Percentiles rank a stretch among this genome's conserved stretches.
Evolutionary conservation across 352 stramenopile species (phyloP).

Genomic region (Globisporangium viniferum): DNA sequence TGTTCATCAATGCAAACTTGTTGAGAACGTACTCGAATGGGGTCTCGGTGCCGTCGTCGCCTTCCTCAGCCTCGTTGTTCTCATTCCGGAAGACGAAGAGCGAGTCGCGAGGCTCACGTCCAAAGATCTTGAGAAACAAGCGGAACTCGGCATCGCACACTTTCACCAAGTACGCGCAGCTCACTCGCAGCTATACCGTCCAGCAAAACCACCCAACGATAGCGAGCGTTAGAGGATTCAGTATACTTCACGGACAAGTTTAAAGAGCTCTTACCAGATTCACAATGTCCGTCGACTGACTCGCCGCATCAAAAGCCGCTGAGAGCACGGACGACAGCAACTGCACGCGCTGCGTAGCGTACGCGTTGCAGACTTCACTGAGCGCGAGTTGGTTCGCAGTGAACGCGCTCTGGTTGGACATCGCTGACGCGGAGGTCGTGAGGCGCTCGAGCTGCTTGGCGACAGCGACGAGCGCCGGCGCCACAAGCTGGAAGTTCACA

Average conservation of each 20-base stretch:
- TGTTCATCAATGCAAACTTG: neutral
- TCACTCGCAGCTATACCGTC: constrained; percentile 46
- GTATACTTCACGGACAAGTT: neutral
- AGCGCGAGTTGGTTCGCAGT: constrained; percentile 43
- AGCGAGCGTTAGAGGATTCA: neutral
- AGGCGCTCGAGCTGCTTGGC: constrained; percentile 63
- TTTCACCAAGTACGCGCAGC: constrained; percentile 58
- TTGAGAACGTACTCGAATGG: constrained; percentile 59
- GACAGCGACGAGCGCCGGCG: constrained; percentile 52
- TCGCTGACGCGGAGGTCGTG: constrained; percentile 9
- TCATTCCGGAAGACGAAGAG: constrained; percentile 47
- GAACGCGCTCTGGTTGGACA: constrained; percentile 28
- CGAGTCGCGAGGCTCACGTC: constrained; percentile 47
- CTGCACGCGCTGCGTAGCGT: constrained; percentile 53
- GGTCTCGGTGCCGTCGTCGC: constrained; percentile 46
- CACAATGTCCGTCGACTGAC: constrained; percentile 65
- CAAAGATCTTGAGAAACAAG: constrained; percentile 73
- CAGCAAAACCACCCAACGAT: neutral
- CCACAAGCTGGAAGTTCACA: constrained; percentile 72
- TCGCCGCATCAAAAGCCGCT: constrained; percentile 45
- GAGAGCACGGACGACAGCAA: constrained; percentile 54
- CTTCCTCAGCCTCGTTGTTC: constrained; percentile 24
- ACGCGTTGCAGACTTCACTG: constrained; percentile 51
- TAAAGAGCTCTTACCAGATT: constrained; percentile 37
- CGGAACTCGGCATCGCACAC: constrained; percentile 76